These are phyloP conservation scores for Buxus sempervirens DNA, from an alignment of 164 flowering plant genomes.

Conservation along the genomic window DNA sequence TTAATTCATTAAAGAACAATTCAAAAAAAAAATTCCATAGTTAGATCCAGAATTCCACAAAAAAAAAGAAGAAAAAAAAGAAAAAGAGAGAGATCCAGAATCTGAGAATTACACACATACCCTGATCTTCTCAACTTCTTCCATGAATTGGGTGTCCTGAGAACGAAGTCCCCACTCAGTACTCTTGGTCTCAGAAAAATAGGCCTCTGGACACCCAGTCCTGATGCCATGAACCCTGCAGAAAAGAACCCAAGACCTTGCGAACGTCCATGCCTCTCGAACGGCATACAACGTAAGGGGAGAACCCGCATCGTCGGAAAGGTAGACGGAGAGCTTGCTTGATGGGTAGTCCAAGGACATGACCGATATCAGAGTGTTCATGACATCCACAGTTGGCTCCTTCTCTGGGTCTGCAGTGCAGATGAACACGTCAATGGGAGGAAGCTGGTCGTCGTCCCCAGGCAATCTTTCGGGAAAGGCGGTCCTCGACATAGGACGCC, in stretches of 20 bases:
- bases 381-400: constrained; percentile 53
- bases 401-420: constrained; percentile 58
- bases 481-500: constrained; percentile 47
- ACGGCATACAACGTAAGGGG: constrained; percentile 34
- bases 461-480: constrained; percentile 44
- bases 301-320: constrained; percentile 71
- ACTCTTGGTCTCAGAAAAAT: constrained; percentile 25
- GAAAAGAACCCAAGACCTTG: constrained; percentile 56
- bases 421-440: constrained; percentile 50
- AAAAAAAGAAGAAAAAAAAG: too few relatives aligned
- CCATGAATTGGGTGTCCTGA: constrained; percentile 1
- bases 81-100: not conserved
- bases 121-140: constrained; percentile 18
- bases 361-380: constrained; percentile 73
- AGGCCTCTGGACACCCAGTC: constrained; percentile 47
- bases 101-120: too few relatives aligned
- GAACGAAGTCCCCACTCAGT: not conserved
- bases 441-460: constrained; percentile 29
- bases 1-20: too few relatives aligned
- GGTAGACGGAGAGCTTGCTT: constrained; percentile 56
- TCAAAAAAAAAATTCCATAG: too few relatives aligned
- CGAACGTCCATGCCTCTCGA: constrained; percentile 43
- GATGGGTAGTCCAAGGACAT: constrained; percentile 65
- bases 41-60: too few relatives aligned
- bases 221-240: constrained; percentile 40